phyloP scores from a whole-genome alignment of 306 rosid species.

The Medicago lupulina region DNA sequence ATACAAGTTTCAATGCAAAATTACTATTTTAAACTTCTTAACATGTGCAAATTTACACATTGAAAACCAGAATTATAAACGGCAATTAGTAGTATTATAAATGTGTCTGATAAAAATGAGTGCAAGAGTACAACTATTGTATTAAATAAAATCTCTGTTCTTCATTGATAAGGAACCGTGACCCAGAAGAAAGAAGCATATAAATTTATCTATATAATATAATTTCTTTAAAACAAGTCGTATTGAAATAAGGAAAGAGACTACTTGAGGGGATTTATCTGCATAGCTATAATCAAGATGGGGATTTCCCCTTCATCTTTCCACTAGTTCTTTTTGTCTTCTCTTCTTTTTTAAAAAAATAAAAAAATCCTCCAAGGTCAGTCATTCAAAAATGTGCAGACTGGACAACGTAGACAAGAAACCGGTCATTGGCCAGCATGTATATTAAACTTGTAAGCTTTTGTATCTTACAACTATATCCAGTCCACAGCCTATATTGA shows the following conservation, averaged over 20 bases:
- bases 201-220: conserved; percentile 3
- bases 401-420: not conserved
- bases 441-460: not conserved
- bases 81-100: not conserved
- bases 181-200: not conserved
- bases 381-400: conserved; percentile 25
- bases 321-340: not conserved
- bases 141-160: not conserved
- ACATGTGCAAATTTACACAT: no score
- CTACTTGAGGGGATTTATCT: not conserved
- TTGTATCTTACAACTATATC: not conserved
- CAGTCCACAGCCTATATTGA: not conserved
- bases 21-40: no score
- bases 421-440: conserved; percentile 6
- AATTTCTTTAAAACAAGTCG: not conserved
- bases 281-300: conserved; percentile 3
- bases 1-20: no score
- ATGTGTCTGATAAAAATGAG: not conserved
- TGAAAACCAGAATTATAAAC: no score
- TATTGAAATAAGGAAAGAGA: not conserved
- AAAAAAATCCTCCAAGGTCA: not conserved
- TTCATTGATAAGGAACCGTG: not conserved
- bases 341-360: not conserved
- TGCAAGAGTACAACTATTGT: not conserved
- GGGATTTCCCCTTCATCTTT: conserved; percentile 2